A percentile compares a stretch with the other conserved stretches of the same genome.
Evolutionary conservation across 345 rosid genomes (phyloP).

Genomic region (Salix purpurea): DNA sequence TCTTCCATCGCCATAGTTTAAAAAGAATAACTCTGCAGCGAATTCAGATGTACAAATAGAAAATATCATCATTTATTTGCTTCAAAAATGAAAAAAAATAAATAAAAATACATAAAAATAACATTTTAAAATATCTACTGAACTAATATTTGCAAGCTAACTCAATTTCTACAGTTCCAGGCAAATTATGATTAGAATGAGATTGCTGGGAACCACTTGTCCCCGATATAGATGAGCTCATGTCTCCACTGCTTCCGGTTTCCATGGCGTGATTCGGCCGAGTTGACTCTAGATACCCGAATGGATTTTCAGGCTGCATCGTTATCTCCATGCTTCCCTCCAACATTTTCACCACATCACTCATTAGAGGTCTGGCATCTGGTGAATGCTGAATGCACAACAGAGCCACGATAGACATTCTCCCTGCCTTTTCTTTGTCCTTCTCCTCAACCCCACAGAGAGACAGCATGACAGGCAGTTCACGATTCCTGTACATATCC

Average conservation of each 20-base stretch:
- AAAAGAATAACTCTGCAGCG: too few species aligned
- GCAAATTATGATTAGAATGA: too few species aligned
- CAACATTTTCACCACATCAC: conserved; percentile 32
- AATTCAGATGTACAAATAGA: too few species aligned
- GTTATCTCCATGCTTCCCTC: conserved; percentile 30
- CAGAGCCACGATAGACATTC: conserved; percentile 27
- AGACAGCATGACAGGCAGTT: not conserved
- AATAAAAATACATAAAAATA: too few species aligned
- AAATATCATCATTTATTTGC: too few species aligned
- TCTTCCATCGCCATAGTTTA: too few species aligned
- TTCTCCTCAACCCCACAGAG: conserved; percentile 22
- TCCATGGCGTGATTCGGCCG: not conserved
- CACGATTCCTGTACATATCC: conserved; percentile 9
- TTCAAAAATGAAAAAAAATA: too few species aligned
- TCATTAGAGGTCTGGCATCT: conserved; percentile 32
- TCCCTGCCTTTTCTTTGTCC: conserved; percentile 22
- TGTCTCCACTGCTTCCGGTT: not conserved
- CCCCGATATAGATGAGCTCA: not conserved
- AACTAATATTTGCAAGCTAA: not conserved
- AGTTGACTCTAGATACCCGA: conserved; percentile 17
- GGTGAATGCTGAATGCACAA: conserved; percentile 32
- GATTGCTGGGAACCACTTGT: not conserved
- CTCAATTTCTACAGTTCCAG: not conserved
- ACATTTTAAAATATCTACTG: too few species aligned
- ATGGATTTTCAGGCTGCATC: conserved; percentile 20